These are phyloP conservation scores for Plasmodium adleri DNA, from an alignment of 169 alveolate genomes.

Conservation along the genomic window DNA sequence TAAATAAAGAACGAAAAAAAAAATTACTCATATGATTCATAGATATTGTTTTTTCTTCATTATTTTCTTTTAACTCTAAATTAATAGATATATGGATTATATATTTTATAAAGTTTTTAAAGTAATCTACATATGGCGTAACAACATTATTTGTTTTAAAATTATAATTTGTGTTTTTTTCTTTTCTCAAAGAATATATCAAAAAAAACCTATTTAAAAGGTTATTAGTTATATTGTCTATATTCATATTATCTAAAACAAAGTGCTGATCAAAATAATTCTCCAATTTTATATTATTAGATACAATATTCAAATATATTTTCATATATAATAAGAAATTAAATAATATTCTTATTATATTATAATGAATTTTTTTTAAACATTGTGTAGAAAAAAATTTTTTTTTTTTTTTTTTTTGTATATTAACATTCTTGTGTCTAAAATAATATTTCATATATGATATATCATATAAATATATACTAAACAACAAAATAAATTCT, in stretches of 20 bases:
- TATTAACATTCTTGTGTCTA: slow-evolving; percentile 25
- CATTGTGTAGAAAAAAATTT: neutral
- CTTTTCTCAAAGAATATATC: slow-evolving; percentile 1
- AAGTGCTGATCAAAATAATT: too few relatives aligned
- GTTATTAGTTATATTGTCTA: neutral
- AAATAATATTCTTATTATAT: slow-evolving; percentile 27
- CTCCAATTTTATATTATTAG: slow-evolving; percentile 26
- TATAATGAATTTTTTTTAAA: slow-evolving; percentile 44
- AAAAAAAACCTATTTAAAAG: neutral
- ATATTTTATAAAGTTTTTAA: slow-evolving; percentile 34
- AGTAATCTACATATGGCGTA: slow-evolving; percentile 5
- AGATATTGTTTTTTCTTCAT: neutral
- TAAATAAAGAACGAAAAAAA: slow-evolving; percentile 28
- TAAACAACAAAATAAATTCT: slow-evolving; percentile 39
- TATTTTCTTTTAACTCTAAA: slow-evolving; percentile 10
- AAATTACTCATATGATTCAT: slow-evolving; percentile 16
- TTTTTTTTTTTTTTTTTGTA: neutral
- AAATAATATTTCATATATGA: slow-evolving; percentile 44
- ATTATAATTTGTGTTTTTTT: slow-evolving; percentile 11
- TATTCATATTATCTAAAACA: slow-evolving; percentile 4
- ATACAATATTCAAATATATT: slow-evolving; percentile 32
- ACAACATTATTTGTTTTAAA: neutral
- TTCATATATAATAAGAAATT: slow-evolving; percentile 43
- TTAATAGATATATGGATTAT: slow-evolving; percentile 19
- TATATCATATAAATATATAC: slow-evolving; percentile 57